A percentile compares a stretch with the other conserved stretches of the same genome.
Conservation (phyloP, 2,329 filamentous ascomycete species). For the Penicillium sp. region DNA sequence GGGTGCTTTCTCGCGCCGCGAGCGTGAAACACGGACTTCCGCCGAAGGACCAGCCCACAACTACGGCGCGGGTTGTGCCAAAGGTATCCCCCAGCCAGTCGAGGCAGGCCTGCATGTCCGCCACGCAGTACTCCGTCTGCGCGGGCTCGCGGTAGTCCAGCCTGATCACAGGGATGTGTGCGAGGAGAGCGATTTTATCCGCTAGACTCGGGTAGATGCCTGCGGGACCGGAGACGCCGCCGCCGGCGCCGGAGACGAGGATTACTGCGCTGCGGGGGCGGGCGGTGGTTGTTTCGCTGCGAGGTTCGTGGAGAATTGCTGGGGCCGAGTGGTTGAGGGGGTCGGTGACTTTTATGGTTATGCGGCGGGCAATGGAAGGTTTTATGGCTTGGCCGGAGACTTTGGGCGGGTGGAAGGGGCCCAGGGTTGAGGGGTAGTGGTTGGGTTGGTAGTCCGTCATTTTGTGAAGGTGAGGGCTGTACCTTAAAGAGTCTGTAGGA, state of each 20-base stretch:
- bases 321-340: conserved; percentile 26
- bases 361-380: conserved; percentile 10
- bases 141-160: background rate
- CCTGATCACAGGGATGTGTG: conserved; percentile 39
- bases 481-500: background rate
- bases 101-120: background rate
- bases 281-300: conserved; percentile 21
- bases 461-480: background rate
- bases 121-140: background rate
- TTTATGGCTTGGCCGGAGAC: conserved; percentile 7
- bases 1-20: conserved; percentile 31
- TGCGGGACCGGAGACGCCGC: conserved; percentile 44
- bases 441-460: conserved; percentile 7
- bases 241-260: conserved; percentile 37
- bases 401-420: conserved; percentile 18
- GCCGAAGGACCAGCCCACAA: conserved; percentile 49
- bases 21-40: conserved; percentile 45
- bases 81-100: conserved; percentile 16
- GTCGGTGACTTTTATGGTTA: conserved; percentile 22
- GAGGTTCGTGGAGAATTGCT: conserved; percentile 36
- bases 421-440: conserved; percentile 5
- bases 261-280: conserved; percentile 27
- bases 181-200: conserved; percentile 43
- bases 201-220: conserved; percentile 43
- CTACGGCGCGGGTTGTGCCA: conserved; percentile 37